Evolutionary conservation across 139 green algal genomes (phyloP).

Genomic region (Chlamydomonas sp.): DNA sequence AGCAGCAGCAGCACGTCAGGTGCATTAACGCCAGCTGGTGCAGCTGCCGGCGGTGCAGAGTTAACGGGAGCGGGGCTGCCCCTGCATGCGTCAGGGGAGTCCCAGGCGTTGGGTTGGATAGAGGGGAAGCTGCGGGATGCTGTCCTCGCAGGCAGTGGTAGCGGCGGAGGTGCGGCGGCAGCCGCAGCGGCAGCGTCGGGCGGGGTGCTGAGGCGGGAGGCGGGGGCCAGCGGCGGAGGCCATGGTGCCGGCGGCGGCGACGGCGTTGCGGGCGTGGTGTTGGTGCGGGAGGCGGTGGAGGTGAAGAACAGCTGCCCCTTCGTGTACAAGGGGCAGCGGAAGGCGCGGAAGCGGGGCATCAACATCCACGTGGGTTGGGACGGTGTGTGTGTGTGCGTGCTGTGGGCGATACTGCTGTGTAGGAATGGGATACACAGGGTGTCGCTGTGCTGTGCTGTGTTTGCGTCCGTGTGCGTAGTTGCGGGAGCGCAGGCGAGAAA

Average conservation of each 20-base stretch:
- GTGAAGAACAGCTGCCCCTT: slow-evolving; percentile 84
- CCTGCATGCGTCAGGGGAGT: too few species aligned
- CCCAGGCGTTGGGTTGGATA: too few species aligned
- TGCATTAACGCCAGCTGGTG: background rate
- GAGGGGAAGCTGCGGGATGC: too few species aligned
- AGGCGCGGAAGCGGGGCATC: slow-evolving; percentile 24
- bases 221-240: background rate
- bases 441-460: background rate
- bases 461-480: background rate
- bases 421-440: too few species aligned
- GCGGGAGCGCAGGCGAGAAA: background rate
- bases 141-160: too few species aligned
- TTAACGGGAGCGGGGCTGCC: too few species aligned
- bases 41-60: background rate
- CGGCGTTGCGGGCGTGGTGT: slow-evolving; percentile 8
- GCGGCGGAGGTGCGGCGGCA: too few species aligned
- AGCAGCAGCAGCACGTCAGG: background rate
- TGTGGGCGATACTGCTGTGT: too few species aligned
- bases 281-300: slow-evolving; percentile 14
- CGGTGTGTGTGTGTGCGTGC: background rate
- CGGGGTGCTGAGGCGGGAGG: background rate
- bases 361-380: background rate
- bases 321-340: slow-evolving; percentile 35
- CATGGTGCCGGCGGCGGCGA: background rate
- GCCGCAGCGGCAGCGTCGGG: too few species aligned